Conservation (phyloP, 352 stramenopile species). For the Pythium dissimile region DNA sequence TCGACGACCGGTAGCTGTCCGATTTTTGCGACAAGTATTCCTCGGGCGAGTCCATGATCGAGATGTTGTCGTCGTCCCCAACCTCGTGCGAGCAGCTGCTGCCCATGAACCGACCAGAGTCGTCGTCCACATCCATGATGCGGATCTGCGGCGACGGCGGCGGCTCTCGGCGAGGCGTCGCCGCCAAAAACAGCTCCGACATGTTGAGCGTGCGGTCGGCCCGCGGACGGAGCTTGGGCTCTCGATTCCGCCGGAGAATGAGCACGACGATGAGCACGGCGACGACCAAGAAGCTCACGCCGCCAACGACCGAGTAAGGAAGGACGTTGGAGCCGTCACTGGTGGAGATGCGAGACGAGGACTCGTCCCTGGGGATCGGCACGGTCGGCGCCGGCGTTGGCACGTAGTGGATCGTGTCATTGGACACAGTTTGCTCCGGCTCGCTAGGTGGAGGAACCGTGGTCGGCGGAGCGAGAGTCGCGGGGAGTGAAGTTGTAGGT, state of each 20-base stretch:
- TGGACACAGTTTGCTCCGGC: neutral
- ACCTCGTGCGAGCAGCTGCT: constrained; percentile 8
- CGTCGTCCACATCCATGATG: neutral
- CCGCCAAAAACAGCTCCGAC: constrained; percentile 25
- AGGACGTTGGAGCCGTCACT: neutral
- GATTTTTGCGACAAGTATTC: constrained; percentile 7
- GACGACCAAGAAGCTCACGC: constrained; percentile 5
- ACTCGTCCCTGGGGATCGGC: neutral
- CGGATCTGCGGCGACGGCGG: neutral
- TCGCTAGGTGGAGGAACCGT: neutral
- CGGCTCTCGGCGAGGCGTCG: neutral
- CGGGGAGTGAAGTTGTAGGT: neutral
- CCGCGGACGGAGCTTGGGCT: constrained; percentile 15
- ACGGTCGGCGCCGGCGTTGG: neutral
- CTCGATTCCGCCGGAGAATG: constrained; percentile 13
- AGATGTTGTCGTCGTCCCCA: constrained; percentile 3
- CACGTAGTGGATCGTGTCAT: constrained; percentile 13
- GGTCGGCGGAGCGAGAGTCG: neutral
- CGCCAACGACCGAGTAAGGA: constrained; percentile 7
- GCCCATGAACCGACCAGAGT: neutral
- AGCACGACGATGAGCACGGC: constrained; percentile 7
- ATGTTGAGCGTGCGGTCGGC: constrained; percentile 18
- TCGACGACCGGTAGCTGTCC: constrained; percentile 22
- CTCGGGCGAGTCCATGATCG: constrained; percentile 11
- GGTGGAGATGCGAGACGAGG: neutral